Percentiles rank a stretch among this genome's conserved stretches.
phyloP scores from a whole-genome alignment of 148 eudicot genomes.

The Gaultheria prostrata region DNA sequence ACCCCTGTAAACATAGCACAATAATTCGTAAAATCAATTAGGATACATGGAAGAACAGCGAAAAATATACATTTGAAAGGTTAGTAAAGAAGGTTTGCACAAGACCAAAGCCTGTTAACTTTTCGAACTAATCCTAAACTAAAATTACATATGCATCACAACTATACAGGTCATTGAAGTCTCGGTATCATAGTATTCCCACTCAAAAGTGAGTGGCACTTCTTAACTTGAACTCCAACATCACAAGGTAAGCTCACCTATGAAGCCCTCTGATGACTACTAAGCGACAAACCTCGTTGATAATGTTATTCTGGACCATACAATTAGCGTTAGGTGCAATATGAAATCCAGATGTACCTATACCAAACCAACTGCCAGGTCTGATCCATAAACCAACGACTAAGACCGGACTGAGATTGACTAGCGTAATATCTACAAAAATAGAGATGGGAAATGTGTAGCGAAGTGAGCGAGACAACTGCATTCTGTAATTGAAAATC shows the following conservation, averaged over 20 bases:
- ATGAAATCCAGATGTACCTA: background rate
- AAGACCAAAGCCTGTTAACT: background rate
- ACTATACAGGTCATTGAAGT: background rate
- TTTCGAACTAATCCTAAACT: background rate
- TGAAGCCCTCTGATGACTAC: background rate
- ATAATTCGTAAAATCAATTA: background rate
- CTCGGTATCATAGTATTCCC: background rate
- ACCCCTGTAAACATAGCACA: conserved; percentile 35
- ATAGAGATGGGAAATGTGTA: background rate
- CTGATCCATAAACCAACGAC: background rate
- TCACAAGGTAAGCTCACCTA: background rate
- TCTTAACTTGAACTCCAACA: background rate
- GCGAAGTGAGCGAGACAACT: background rate
- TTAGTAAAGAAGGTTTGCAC: background rate
- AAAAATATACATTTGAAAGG: background rate
- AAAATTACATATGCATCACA: background rate
- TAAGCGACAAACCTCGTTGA: too few relatives aligned
- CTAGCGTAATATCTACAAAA: background rate
- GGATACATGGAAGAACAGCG: background rate
- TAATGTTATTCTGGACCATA: background rate
- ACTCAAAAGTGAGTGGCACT: background rate
- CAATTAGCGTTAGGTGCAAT: background rate
- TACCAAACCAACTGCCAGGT: conserved; percentile 2
- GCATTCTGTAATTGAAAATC: background rate
- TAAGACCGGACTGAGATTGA: background rate